phyloP scores from a whole-genome alignment of 2,329 filamentous ascomycete species.

The Mycosphaerella arachidis region DNA sequence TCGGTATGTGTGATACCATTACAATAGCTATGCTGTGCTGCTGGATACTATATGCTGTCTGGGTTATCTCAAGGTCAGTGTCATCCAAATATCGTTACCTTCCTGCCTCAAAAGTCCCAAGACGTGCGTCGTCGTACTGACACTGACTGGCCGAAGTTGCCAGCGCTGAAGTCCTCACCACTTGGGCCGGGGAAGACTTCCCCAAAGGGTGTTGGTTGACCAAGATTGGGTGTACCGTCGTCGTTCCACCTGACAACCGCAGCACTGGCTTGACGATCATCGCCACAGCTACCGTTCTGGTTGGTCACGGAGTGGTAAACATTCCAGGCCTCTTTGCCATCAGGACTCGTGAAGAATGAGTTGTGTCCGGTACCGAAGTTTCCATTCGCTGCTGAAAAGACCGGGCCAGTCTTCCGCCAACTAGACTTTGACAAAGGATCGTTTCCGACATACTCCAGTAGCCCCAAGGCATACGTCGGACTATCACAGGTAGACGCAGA shows the following conservation, averaged over 20 bases:
- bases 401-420: conserved; percentile 6
- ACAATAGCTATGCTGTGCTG: no score
- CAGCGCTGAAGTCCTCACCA: neutral
- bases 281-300: conserved; percentile 5
- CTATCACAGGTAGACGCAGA: conserved; percentile 3
- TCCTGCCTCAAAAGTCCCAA: no score
- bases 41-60: no score
- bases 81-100: no score
- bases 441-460: conserved; percentile 1
- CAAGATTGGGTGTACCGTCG: conserved; percentile 7
- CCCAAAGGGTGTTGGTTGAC: conserved; percentile 1
- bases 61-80: no score
- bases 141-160: no score
- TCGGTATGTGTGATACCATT: no score
- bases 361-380: conserved; percentile 10
- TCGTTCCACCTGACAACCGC: conserved; percentile 2
- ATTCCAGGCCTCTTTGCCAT: conserved; percentile 8
- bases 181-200: conserved; percentile 2
- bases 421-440: conserved; percentile 4
- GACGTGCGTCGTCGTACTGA: no score
- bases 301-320: conserved; percentile 5
- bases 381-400: conserved; percentile 7
- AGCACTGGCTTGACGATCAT: conserved; percentile 1
- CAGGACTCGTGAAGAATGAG: conserved; percentile 4
- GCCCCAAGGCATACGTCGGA: conserved; percentile 1